Conservation (phyloP, 176 grass and related monocot species). For the Melocanna baccifera region DNA sequence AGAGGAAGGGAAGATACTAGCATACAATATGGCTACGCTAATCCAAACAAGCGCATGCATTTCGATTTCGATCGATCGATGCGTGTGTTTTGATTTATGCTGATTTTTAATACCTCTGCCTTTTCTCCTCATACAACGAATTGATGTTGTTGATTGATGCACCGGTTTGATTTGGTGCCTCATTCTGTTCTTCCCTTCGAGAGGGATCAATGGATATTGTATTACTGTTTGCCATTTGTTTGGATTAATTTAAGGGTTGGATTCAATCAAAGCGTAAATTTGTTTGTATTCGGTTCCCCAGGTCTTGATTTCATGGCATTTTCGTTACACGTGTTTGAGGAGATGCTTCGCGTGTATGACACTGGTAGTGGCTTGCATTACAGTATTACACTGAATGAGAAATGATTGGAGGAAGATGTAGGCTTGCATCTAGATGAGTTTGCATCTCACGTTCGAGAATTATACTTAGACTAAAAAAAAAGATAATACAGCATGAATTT, state of each 20-base stretch:
- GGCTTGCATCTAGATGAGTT: neutral
- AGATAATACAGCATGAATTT: neutral
- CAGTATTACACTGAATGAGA: neutral
- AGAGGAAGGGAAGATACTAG: neutral
- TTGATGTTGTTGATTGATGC: constrained; percentile 16
- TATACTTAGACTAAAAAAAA: neutral
- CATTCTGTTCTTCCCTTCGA: constrained; percentile 23
- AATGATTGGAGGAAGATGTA: neutral
- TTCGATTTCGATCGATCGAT: neutral
- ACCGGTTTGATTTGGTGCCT: constrained; percentile 20
- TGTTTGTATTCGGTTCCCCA: neutral
- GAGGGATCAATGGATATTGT: constrained; percentile 41
- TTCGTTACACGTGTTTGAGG: neutral
- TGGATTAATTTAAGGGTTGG: constrained; percentile 29
- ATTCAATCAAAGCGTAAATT: neutral
- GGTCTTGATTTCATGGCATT: too few species aligned
- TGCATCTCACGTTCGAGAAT: neutral
- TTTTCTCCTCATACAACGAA: constrained; percentile 26
- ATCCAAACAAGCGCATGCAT: constrained; percentile 9
- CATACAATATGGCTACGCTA: neutral
- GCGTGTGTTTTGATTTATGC: constrained; percentile 14
- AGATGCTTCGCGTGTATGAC: neutral
- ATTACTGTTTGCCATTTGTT: constrained; percentile 34
- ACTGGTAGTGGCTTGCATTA: neutral
- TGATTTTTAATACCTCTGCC: neutral